These are phyloP conservation scores for Echeveria elegans DNA, from an alignment of 164 flowering plant genomes.

Conservation along the genomic window DNA sequence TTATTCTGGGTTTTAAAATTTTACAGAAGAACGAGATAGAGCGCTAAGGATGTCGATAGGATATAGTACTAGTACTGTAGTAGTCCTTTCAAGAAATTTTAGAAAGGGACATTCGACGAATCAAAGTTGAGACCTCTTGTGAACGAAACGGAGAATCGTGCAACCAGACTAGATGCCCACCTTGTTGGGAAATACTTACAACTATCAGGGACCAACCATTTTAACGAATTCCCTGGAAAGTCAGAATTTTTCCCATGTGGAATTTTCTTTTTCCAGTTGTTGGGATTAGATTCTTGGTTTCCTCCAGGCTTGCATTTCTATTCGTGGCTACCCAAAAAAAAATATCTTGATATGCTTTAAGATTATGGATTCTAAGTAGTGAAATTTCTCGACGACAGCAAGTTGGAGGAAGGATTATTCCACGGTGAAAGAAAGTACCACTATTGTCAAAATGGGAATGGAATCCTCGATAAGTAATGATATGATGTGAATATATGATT, in stretches of 20 bases:
- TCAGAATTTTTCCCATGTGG: background rate
- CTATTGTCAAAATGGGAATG: background rate
- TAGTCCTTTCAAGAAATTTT: background rate
- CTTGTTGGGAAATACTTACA: background rate
- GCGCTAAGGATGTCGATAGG: background rate
- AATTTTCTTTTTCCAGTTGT: background rate
- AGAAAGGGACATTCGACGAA: slow-evolving; percentile 62
- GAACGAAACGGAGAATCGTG: slow-evolving; percentile 53
- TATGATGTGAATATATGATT: background rate
- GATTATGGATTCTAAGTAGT: too few species aligned
- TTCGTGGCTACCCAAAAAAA: background rate
- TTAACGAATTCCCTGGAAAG: background rate
- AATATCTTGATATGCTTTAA: background rate
- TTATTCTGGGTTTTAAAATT: background rate
- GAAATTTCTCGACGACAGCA: background rate
- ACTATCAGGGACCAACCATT: background rate
- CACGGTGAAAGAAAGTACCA: background rate
- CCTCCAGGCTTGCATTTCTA: slow-evolving; percentile 1
- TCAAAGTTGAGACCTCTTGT: slow-evolving; percentile 85
- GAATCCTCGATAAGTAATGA: background rate
- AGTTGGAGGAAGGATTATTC: background rate
- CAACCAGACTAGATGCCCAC: slow-evolving; percentile 53
- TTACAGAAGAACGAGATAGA: background rate
- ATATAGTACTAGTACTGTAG: background rate
- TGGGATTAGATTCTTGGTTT: background rate